Conservation (phyloP, 345 rosid genomes). For the Erodium maritimum region DNA sequence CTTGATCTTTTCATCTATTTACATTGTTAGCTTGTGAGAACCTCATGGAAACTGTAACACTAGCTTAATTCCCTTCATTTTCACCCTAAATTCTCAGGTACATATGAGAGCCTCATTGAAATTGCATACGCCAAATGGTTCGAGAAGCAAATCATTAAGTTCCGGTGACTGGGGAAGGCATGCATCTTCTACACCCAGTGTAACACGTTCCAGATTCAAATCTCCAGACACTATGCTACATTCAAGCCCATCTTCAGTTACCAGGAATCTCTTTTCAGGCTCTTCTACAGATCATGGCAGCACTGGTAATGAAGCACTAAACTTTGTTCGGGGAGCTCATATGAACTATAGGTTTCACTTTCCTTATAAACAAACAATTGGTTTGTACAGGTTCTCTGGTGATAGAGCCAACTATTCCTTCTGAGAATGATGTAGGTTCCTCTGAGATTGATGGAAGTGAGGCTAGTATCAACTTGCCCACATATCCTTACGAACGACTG, state of each 20-base stretch:
- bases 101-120: conserved; percentile 35
- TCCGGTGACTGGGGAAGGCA: conserved; percentile 42
- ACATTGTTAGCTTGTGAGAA: not conserved
- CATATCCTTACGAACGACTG: conserved; percentile 40
- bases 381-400: conserved; percentile 30
- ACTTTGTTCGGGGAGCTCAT: not conserved
- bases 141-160: conserved; percentile 39
- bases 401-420: conserved; percentile 9
- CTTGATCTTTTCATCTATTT: not conserved
- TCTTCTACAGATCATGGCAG: conserved; percentile 25
- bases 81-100: conserved; percentile 21
- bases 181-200: conserved; percentile 25
- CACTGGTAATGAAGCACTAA: conserved; percentile 19
- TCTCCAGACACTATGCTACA: conserved; percentile 19
- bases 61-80: not conserved
- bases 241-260: conserved; percentile 29
- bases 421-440: conserved; percentile 8
- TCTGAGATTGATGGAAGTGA: conserved; percentile 16
- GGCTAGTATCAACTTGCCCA: conserved; percentile 15
- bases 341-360: not conserved
- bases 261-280: conserved; percentile 39
- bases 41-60: not conserved
- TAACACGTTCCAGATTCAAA: conserved; percentile 17
- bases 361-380: not conserved
- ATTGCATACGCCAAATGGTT: conserved; percentile 32